These are phyloP conservation scores for Gossypioides kirkii DNA, from an alignment of 345 rosid genomes.

Conservation along the genomic window DNA sequence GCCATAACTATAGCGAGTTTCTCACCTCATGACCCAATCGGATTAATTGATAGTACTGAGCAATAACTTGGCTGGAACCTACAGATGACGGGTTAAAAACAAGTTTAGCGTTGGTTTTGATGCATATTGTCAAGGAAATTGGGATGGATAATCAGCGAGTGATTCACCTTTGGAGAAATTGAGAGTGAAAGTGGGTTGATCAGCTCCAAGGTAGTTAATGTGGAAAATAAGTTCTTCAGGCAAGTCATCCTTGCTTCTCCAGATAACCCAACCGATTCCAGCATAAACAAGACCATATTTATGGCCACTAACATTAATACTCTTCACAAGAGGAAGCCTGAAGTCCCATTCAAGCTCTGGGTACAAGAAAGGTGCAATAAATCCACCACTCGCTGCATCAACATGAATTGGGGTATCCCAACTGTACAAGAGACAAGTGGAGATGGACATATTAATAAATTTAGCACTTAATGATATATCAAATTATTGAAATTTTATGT, in stretches of 20 bases:
- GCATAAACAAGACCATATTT: constrained; percentile 92
- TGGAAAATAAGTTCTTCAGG: constrained; percentile 97
- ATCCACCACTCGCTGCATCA: constrained; percentile 96
- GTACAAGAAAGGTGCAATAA: constrained; percentile 81
- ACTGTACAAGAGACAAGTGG: constrained; percentile 25
- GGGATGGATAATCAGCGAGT: neutral
- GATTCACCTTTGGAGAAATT: constrained; percentile 74
- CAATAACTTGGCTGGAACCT: constrained; percentile 76
- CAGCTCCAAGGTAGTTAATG: constrained; percentile 87
- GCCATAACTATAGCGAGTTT: neutral
- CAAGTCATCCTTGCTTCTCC: constrained; percentile 78
- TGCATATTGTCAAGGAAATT: neutral
- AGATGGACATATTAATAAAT: neutral
- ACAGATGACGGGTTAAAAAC: constrained; percentile 11
- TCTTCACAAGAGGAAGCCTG: constrained; percentile 81
- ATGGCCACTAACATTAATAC: constrained; percentile 90
- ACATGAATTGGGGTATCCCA: constrained; percentile 95
- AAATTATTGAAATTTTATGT: neutral
- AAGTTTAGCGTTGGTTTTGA: neutral
- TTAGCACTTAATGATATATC: neutral
- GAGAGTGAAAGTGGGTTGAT: constrained; percentile 95
- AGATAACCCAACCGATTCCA: constrained; percentile 89
- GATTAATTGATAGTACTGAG: constrained; percentile 88
- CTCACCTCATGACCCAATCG: constrained; percentile 79
- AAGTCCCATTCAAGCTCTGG: constrained; percentile 97